Conservation (phyloP, 192 early-diverging fungal genomes). For the Dissophora globulifera region DNA sequence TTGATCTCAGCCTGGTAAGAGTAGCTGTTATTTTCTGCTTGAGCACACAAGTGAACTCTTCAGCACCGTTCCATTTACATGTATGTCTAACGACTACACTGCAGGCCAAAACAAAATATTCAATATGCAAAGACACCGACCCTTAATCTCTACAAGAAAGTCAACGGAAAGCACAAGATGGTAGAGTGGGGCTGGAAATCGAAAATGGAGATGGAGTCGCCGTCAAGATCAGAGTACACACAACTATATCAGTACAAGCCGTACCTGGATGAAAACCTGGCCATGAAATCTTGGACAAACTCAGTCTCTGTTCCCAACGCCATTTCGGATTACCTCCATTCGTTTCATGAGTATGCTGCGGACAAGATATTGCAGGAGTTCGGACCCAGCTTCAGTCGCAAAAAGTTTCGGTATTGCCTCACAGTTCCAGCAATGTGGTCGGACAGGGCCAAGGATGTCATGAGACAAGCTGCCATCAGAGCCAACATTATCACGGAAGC, state of each 20-base stretch:
- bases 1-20: conserved; percentile 10
- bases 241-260: conserved; percentile 49
- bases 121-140: conserved; percentile 55
- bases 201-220: conserved; percentile 22
- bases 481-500: conserved; percentile 32
- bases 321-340: conserved; percentile 53
- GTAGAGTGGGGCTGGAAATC: conserved; percentile 55
- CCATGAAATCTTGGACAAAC: conserved; percentile 11
- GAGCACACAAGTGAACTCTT: too few relatives aligned
- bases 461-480: conserved; percentile 50
- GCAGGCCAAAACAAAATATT: conserved; percentile 45
- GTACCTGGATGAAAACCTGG: conserved; percentile 48
- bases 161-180: conserved; percentile 22
- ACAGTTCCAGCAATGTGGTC: conserved; percentile 35
- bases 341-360: conserved; percentile 33
- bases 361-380: conserved; percentile 51
- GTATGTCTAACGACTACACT: not conserved
- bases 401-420: conserved; percentile 43
- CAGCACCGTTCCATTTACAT: not conserved
- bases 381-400: conserved; percentile 48
- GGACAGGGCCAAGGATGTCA: conserved; percentile 45
- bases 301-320: conserved; percentile 33
- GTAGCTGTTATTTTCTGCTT: not conserved
- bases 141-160: conserved; percentile 48
- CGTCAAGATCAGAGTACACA: conserved; percentile 18